phyloP scores from a whole-genome alignment of 805 yeast species.

The Hanseniaspora clermontiae region DNA sequence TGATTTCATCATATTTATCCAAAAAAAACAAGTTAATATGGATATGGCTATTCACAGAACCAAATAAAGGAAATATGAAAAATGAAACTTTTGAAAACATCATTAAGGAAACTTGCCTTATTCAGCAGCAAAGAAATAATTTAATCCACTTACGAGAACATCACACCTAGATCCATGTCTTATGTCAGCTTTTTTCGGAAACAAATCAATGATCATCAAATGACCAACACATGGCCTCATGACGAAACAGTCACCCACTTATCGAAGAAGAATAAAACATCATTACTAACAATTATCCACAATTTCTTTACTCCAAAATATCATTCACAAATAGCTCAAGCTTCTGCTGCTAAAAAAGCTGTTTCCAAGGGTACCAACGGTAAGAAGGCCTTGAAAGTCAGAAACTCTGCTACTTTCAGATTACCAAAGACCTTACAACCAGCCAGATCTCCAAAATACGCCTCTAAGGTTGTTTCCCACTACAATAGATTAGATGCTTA shows the following conservation, averaged over 20 bases:
- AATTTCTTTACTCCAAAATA: background rate
- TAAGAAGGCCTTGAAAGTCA: conserved; percentile 80
- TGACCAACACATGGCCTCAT: background rate
- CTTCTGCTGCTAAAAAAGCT: conserved; percentile 97
- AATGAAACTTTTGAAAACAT: too few relatives aligned
- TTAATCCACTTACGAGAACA: too few relatives aligned
- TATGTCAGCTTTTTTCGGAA: too few relatives aligned
- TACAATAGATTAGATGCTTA: conserved; percentile 91
- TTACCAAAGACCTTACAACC: conserved; percentile 93
- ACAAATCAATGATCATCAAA: too few relatives aligned
- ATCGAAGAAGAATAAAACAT: background rate
- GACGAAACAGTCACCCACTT: background rate
- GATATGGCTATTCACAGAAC: too few relatives aligned
- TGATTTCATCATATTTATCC: too few relatives aligned
- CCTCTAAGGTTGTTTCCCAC: conserved; percentile 93
- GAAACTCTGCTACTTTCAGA: conserved; percentile 92
- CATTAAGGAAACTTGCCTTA: too few relatives aligned
- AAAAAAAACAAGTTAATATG: too few relatives aligned
- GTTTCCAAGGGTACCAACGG: conserved; percentile 94
- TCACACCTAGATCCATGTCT: too few relatives aligned
- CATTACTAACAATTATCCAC: conserved; percentile 19
- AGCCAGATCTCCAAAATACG: conserved; percentile 89
- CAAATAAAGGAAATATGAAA: too few relatives aligned
- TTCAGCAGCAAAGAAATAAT: too few relatives aligned
- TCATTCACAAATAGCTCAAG: conserved; percentile 41